phyloP scores from a whole-genome alignment of 2,329 filamentous ascomycete genomes.

The Thielaviopsis musarum region DNA sequence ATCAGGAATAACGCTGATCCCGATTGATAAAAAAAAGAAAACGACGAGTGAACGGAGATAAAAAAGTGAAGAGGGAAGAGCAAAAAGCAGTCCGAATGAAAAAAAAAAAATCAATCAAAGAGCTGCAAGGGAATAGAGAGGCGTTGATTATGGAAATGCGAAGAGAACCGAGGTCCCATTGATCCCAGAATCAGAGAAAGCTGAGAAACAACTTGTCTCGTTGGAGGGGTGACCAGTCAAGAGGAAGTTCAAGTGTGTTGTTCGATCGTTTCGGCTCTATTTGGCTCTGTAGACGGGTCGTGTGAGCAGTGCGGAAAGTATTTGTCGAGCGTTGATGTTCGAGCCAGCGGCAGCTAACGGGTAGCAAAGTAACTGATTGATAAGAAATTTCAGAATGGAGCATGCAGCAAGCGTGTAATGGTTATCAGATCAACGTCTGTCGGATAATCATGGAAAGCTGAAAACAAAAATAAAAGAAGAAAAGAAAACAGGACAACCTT shows the following conservation, averaged over 20 bases:
- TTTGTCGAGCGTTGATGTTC: background rate
- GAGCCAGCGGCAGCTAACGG: background rate
- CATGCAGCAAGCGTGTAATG: background rate
- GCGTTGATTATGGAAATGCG: conserved; percentile 6
- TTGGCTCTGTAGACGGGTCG: background rate
- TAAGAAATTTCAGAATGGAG: background rate
- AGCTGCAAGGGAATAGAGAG: conserved; percentile 11
- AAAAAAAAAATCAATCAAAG: conserved; percentile 10
- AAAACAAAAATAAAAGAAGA: background rate
- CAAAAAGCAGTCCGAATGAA: background rate
- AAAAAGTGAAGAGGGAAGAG: background rate
- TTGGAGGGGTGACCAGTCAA: background rate
- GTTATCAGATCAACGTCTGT: too few species aligned
- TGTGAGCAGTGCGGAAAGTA: background rate
- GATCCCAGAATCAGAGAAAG: conserved; percentile 1
- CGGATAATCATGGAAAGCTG: background rate
- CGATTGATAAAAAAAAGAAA: conserved; percentile 10
- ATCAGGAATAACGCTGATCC: conserved; percentile 3
- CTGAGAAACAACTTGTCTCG: background rate
- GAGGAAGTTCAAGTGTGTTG: too few species aligned
- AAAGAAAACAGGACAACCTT: background rate
- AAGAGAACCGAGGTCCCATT: conserved; percentile 10
- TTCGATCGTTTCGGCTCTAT: background rate
- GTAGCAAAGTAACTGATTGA: conserved; percentile 6
- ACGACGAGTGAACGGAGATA: background rate